Evolutionary conservation across 805 yeast species (phyloP).

Genomic region (Metschnikowia picachoensis): DNA sequence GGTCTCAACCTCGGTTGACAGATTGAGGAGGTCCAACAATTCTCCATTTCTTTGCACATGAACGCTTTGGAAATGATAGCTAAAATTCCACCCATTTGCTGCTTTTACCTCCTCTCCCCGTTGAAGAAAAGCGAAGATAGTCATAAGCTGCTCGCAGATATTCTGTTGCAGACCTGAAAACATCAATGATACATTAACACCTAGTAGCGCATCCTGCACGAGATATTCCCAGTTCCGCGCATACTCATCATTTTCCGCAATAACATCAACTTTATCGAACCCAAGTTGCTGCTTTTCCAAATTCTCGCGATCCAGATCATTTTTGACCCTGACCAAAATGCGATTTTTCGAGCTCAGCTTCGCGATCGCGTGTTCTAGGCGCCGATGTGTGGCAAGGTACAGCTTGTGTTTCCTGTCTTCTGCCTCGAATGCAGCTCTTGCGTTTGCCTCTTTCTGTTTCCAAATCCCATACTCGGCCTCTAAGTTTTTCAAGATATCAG

Average conservation of each 20-base stretch:
- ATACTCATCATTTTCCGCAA: background rate
- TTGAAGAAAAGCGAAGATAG: constrained; percentile 1
- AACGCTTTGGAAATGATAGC: constrained; percentile 1
- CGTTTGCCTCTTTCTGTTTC: constrained; percentile 15
- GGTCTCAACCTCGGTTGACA: constrained; percentile 5
- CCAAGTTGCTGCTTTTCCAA: constrained; percentile 2
- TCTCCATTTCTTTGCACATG: background rate
- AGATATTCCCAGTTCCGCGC: constrained; percentile 17
- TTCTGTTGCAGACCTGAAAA: constrained; percentile 16
- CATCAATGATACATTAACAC: constrained; percentile 16
- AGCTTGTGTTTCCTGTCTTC: constrained; percentile 22
- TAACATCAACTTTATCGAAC: background rate
- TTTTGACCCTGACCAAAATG: constrained; percentile 7
- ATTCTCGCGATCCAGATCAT: constrained; percentile 15
- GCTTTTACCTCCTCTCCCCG: background rate
- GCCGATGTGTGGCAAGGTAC: constrained; percentile 37
- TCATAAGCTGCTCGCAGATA: background rate
- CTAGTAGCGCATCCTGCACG: constrained; percentile 17
- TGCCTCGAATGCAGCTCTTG: constrained; percentile 19
- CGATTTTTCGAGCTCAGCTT: constrained; percentile 1
- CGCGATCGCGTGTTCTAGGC: constrained; percentile 47
- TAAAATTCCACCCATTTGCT: background rate
- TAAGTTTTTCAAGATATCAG: background rate
- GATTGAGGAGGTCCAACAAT: constrained; percentile 8
- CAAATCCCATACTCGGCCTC: background rate